Evolutionary conservation across 176 grass and related monocot genomes (phyloP).

Genomic region (Canna indica): DNA sequence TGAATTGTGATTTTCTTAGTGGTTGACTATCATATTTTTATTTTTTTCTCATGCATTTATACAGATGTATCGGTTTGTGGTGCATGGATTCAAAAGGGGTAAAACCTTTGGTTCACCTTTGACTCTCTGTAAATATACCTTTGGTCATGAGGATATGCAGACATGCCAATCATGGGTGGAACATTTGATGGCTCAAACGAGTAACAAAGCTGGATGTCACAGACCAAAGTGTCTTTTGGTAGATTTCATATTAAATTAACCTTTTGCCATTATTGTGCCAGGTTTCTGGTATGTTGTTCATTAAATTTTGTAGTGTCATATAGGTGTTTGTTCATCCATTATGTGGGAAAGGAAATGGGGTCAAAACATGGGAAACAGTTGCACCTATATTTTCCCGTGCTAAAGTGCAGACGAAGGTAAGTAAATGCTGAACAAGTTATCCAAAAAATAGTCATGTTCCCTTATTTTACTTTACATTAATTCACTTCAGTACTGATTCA

Average conservation of each 20-base stretch:
- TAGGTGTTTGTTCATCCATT: conserved; percentile 94
- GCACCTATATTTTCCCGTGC: conserved; percentile 66
- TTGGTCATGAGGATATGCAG: conserved; percentile 53
- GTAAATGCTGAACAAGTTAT: background rate
- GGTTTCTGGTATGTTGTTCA: background rate
- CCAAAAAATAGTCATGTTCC: background rate
- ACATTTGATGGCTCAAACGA: conserved; percentile 31
- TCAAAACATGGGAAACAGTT: conserved; percentile 62
- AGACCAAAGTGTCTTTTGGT: conserved; percentile 87
- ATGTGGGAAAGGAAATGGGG: conserved; percentile 78
- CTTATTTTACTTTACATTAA: conserved; percentile 7
- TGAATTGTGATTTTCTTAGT: background rate
- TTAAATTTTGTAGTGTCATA: conserved; percentile 19
- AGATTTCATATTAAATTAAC: conserved; percentile 11
- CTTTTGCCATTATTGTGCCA: background rate
- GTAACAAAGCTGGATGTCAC: conserved; percentile 26
- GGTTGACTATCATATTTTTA: background rate
- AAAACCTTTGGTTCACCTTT: conserved; percentile 41
- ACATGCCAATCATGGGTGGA: conserved; percentile 67
- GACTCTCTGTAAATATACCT: conserved; percentile 68
- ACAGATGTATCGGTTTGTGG: conserved; percentile 68
- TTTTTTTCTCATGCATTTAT: conserved; percentile 2
- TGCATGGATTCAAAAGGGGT: conserved; percentile 40
- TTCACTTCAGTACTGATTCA: conserved; percentile 17
- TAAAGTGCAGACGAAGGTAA: conserved; percentile 71